Percentiles rank a stretch among this genome's conserved stretches.
Evolutionary conservation across 176 grass and related monocot species (phyloP).

Genomic region (Rhynchospora tenuis): DNA sequence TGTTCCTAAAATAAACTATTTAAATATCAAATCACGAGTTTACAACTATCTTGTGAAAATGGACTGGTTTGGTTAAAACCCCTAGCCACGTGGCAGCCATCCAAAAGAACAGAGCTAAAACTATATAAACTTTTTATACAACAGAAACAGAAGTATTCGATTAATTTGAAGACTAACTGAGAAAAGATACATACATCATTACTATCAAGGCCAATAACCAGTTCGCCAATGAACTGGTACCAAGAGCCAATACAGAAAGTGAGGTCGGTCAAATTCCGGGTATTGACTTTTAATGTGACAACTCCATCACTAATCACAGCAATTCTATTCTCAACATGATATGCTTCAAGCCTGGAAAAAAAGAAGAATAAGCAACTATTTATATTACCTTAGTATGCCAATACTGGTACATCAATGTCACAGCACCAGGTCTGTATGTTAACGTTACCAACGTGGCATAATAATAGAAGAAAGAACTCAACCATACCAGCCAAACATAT

Average conservation of each 20-base stretch:
- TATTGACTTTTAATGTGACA: conserved; percentile 45
- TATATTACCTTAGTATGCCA: background rate
- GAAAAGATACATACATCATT: conserved; percentile 27
- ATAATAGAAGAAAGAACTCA: background rate
- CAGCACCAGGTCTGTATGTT: background rate
- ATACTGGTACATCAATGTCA: background rate
- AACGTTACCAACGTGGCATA: background rate
- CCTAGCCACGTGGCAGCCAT: too few species aligned
- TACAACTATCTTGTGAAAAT: background rate
- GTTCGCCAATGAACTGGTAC: conserved; percentile 87
- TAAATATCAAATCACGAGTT: background rate
- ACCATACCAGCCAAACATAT: background rate
- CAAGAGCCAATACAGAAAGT: conserved; percentile 35
- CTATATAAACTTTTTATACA: background rate
- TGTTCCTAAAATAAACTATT: background rate
- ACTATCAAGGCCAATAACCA: conserved; percentile 27
- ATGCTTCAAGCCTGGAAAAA: conserved; percentile 54
- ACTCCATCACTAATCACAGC: conserved; percentile 40
- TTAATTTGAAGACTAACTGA: background rate
- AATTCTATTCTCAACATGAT: conserved; percentile 42
- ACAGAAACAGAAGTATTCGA: background rate
- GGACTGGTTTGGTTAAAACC: background rate
- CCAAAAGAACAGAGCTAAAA: too few species aligned
- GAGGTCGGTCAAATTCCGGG: conserved; percentile 41
- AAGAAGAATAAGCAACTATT: background rate